Base-by-base conservation (phyloP, 108 stramenopile species). In the Skeletonema tropicum region DNA sequence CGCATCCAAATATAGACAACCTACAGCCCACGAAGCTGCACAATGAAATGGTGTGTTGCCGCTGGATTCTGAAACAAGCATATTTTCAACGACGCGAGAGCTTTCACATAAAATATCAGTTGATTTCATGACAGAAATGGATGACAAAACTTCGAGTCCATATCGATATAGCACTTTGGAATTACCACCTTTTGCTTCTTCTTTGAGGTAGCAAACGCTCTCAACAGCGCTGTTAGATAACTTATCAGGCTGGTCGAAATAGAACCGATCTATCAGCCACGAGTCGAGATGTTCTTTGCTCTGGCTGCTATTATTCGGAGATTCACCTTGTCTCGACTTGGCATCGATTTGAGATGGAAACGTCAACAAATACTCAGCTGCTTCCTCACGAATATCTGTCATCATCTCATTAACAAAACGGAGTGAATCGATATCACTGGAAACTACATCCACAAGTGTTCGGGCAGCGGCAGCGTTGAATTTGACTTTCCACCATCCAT, bases 381-480 rank as follows among this genome's bases (percentile, higher is more conserved):
- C 84, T 62, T 84, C 76, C 8, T 74, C 66, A 46, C 74, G 84
- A 14, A 86, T 75, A 38, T 57, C 23, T n/a, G 39, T 46, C 7
- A 88, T 58, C 5, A 55, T 31, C 1, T 46, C 64, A 32, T 67
- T 38, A 21, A 74, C 90, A 33, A 77, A 68, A 38, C 38, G 25
- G 6, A 81, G 68, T 13, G 68, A 88, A 10, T 77, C 73, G 9
- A 46, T 41, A 49, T 82, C 59, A 35, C 67, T 61, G 7, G 69
- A 63, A 39, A 88, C 71, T 21, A 76, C 46, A 58, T 64, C 76
- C 39, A 92, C 30, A 29, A 93, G 63, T 15, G 90, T 87, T 64
- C 77, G 81, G 9, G 90, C 89, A 7, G 92, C 92, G 15, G 84
- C 73, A 13, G 57, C 25, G 66, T 90, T 87, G 64, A 86, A 93